phyloP scores from a whole-genome alignment of 192 early-diverging fungal species.

The Linnemannia schmuckeri region DNA sequence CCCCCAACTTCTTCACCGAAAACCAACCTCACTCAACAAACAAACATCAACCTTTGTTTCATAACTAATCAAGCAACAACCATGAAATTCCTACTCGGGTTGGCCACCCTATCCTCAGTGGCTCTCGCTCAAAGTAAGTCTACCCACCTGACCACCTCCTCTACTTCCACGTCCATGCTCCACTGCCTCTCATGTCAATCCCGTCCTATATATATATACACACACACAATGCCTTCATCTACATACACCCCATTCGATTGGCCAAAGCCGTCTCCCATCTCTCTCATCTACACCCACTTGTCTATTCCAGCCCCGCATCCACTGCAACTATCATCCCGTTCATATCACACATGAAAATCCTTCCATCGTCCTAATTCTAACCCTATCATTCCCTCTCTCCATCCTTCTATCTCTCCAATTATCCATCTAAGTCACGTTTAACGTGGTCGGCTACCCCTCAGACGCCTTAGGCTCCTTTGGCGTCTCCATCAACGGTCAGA shows the following conservation, averaged over 20 bases:
- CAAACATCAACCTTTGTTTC: neutral
- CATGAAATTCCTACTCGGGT: conserved; percentile 40
- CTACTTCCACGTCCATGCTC: neutral
- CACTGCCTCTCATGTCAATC: neutral
- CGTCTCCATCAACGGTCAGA: conserved; percentile 15
- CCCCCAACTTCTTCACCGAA: neutral
- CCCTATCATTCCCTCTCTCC: neutral
- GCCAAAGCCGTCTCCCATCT: no score
- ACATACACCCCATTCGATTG: no score
- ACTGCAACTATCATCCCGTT: neutral
- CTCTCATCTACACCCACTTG: no score
- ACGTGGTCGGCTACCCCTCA: conserved; percentile 24
- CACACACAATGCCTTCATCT: no score
- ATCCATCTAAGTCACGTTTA: conserved; percentile 31
- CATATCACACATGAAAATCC: neutral
- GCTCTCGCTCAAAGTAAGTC: conserved; percentile 37
- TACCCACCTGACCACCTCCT: neutral
- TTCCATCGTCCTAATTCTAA: neutral
- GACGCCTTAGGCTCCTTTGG: neutral
- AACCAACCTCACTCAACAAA: neutral
- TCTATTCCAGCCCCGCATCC: no score
- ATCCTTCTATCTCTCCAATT: neutral
- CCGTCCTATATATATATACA: no score
- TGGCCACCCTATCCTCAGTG: conserved; percentile 31
- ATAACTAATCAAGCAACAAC: neutral